These are phyloP conservation scores for Auxenochlorella pyrenoidosa DNA, from an alignment of 139 green algal genomes.

Conservation along the genomic window DNA sequence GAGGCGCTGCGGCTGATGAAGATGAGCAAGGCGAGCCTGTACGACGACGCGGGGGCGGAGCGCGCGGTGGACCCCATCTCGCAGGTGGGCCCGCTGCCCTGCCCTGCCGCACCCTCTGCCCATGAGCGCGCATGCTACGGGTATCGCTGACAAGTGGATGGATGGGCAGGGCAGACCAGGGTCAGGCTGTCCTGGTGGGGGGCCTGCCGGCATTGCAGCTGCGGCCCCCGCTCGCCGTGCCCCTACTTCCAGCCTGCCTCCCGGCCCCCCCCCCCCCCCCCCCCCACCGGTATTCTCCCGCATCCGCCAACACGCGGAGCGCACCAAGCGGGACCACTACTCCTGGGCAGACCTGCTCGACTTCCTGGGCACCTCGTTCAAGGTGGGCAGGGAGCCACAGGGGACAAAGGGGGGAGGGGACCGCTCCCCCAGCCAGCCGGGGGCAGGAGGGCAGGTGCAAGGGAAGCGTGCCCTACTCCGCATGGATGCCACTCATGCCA, in stretches of 20 bases:
- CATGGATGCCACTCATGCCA: background rate
- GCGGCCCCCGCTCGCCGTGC: background rate
- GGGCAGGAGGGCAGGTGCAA: no score
- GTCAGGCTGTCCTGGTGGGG: no score
- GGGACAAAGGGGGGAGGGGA: no score
- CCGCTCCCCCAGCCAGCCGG: no score
- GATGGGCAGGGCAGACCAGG: no score
- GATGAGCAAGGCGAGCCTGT: conserved; percentile 88
- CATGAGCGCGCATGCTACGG: no score
- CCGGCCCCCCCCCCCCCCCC: background rate
- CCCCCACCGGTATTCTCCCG: conserved; percentile 45
- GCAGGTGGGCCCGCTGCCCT: background rate
- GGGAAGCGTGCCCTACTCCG: background rate
- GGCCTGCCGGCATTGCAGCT: background rate
- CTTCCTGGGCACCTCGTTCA: conserved; percentile 58
- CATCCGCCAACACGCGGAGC: conserved; percentile 55
- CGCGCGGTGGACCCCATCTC: conserved; percentile 51
- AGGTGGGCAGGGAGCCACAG: conserved; percentile 22
- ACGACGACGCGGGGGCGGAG: conserved; percentile 46
- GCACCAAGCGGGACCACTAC: conserved; percentile 38
- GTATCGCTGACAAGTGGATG: no score
- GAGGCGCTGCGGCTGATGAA: conserved; percentile 95
- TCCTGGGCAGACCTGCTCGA: conserved; percentile 59
- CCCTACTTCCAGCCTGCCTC: background rate
- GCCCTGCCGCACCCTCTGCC: background rate